phyloP scores from a whole-genome alignment of 2,329 filamentous ascomycete genomes.

The Calonectria fujianensis region DNA sequence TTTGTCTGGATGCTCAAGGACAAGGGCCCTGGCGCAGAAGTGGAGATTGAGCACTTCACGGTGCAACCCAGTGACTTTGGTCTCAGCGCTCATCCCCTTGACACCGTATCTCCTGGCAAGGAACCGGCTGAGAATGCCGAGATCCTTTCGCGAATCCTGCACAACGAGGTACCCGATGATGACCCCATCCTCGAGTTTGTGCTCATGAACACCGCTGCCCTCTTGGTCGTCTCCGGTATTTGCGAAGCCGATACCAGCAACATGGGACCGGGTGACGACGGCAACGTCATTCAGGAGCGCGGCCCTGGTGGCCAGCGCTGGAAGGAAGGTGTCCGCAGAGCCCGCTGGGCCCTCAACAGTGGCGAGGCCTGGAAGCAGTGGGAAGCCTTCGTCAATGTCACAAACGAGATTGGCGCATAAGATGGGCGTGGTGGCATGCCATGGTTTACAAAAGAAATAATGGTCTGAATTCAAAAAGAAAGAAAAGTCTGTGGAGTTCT shows the following conservation, averaged over 20 bases:
- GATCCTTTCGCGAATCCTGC: slow-evolving; percentile 86
- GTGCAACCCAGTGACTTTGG: slow-evolving; percentile 92
- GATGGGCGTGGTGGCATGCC: not conserved
- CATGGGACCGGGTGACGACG: slow-evolving; percentile 88
- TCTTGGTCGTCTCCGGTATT: slow-evolving; percentile 89
- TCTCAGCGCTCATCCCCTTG: slow-evolving; percentile 82
- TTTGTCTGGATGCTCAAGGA: slow-evolving; percentile 89
- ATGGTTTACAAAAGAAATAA: slow-evolving; percentile 32
- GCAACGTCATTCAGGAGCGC: slow-evolving; percentile 85
- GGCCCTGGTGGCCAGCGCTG: slow-evolving; percentile 92
- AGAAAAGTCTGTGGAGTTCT: slow-evolving; percentile 20
- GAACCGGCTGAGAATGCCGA: slow-evolving; percentile 90
- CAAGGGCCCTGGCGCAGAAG: slow-evolving; percentile 61
- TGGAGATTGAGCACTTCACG: slow-evolving; percentile 84
- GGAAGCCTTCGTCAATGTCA: slow-evolving; percentile 88
- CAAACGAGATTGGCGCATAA: slow-evolving; percentile 71
- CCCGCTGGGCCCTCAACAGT: slow-evolving; percentile 90
- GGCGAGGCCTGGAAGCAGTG: slow-evolving; percentile 91
- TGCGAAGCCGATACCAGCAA: slow-evolving; percentile 88
- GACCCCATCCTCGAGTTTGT: slow-evolving; percentile 95
- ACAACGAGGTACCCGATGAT: slow-evolving; percentile 82
- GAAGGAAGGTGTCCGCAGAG: slow-evolving; percentile 94
- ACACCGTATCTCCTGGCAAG: slow-evolving; percentile 88
- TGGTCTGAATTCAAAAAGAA: slow-evolving; percentile 34
- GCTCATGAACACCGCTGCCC: slow-evolving; percentile 91